A percentile compares a stretch with the other conserved stretches of the same genome.
These are phyloP conservation scores for Penicillium flavigenum DNA, from an alignment of 495 filamentous ascomycete species.

Conservation along the genomic window DNA sequence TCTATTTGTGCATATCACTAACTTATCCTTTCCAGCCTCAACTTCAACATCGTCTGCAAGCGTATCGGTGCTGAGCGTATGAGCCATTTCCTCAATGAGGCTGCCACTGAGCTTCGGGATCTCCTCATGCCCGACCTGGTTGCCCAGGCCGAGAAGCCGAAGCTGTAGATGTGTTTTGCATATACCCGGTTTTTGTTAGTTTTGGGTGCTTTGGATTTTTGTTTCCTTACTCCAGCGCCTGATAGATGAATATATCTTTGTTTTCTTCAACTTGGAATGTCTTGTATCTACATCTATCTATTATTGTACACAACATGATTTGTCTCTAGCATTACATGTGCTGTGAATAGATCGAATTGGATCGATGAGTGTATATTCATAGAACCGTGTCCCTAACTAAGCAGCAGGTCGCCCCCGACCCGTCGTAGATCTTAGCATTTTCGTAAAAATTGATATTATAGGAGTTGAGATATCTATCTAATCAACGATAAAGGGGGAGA, in stretches of 20 bases:
- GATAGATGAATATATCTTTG: slow-evolving; percentile 12
- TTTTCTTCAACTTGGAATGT: background rate
- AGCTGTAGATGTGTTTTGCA: slow-evolving; percentile 58
- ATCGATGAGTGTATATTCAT: background rate
- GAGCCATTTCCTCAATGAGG: slow-evolving; percentile 92
- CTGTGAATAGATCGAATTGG: background rate
- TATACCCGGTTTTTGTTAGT: slow-evolving; percentile 15
- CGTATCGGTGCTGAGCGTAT: slow-evolving; percentile 86
- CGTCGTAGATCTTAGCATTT: too few species aligned
- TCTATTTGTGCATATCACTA: slow-evolving; percentile 13
- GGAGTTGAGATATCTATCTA: too few species aligned
- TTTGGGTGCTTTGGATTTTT: slow-evolving; percentile 7
- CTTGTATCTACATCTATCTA: background rate
- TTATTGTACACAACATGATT: background rate
- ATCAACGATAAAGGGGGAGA: too few species aligned
- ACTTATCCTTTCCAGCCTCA: slow-evolving; percentile 59
- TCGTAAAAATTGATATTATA: too few species aligned
- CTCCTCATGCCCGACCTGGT: slow-evolving; percentile 80
- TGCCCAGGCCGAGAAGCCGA: slow-evolving; percentile 72
- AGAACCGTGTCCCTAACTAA: background rate
- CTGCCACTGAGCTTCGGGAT: slow-evolving; percentile 86
- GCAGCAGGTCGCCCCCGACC: too few species aligned
- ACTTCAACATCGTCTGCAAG: slow-evolving; percentile 99
- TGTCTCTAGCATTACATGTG: background rate
- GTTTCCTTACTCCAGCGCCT: slow-evolving; percentile 4